Evolutionary conservation across 495 filamentous ascomycete genomes (phyloP).

Genomic region (Trichoderma erinaceum): DNA sequence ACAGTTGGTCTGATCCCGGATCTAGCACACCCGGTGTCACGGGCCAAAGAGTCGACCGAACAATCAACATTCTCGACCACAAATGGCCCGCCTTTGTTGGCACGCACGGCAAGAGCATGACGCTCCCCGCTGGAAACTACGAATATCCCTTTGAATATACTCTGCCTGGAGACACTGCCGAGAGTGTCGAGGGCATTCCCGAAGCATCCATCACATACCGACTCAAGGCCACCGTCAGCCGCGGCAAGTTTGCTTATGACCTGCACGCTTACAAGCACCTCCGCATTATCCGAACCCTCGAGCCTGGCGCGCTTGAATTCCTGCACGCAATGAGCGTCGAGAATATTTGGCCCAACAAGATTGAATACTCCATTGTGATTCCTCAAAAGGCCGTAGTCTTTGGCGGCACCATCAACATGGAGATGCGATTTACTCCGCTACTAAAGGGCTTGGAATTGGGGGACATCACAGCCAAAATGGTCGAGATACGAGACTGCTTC

Average conservation of each 20-base stretch:
- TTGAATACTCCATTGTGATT: slow-evolving; percentile 83
- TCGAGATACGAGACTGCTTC: slow-evolving; percentile 70
- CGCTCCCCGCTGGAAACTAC: slow-evolving; percentile 71
- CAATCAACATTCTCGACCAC: slow-evolving; percentile 37
- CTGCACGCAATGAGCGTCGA: slow-evolving; percentile 88
- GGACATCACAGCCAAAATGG: slow-evolving; percentile 62
- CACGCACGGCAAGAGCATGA: slow-evolving; percentile 45
- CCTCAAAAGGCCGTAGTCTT: slow-evolving; percentile 89
- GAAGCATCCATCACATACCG: slow-evolving; percentile 80
- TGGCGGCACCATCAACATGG: slow-evolving; percentile 70
- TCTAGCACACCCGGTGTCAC: slow-evolving; percentile 44
- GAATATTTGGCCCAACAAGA: slow-evolving; percentile 91
- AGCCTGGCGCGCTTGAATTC: slow-evolving; percentile 72
- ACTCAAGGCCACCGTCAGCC: slow-evolving; percentile 78
- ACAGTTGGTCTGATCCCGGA: slow-evolving; percentile 44
- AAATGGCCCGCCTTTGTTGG: slow-evolving; percentile 46
- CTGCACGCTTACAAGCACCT: slow-evolving; percentile 71
- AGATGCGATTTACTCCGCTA: slow-evolving; percentile 75
- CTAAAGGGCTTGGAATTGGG: slow-evolving; percentile 82
- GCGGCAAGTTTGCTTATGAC: slow-evolving; percentile 75
- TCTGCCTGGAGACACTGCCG: slow-evolving; percentile 67
- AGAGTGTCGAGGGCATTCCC: slow-evolving; percentile 81
- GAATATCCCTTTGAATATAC: slow-evolving; percentile 84
- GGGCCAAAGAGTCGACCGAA: slow-evolving; percentile 42
- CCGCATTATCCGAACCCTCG: slow-evolving; percentile 80